phyloP scores from a whole-genome alignment of 345 rosid genomes.

The Noccaea caerulescens region DNA sequence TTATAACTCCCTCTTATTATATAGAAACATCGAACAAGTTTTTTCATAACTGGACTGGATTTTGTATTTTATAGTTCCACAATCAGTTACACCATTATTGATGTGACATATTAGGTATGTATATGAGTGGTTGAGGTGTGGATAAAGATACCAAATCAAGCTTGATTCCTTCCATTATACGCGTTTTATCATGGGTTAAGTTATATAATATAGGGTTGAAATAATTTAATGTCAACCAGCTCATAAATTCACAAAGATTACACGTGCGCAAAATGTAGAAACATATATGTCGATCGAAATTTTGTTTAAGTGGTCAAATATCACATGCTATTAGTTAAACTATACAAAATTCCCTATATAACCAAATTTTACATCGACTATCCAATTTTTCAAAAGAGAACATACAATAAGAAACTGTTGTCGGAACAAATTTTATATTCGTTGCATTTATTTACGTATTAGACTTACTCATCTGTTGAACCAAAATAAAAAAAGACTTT shows the following conservation, averaged over 20 bases:
- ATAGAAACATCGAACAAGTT: neutral
- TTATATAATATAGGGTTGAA: neutral
- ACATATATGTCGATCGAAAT: neutral
- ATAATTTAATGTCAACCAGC: neutral
- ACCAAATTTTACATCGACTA: neutral
- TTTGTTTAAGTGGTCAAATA: constrained; percentile 4
- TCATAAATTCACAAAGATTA: neutral
- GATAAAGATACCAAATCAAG: neutral
- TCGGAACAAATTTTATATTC: neutral
- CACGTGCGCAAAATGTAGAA: neutral
- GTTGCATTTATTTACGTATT: neutral
- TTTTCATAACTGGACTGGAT: neutral
- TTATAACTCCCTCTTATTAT: neutral
- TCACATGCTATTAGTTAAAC: constrained; percentile 7
- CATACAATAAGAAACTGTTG: neutral
- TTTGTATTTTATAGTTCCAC: constrained; percentile 5
- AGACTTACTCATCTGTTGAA: neutral
- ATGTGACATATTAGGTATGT: constrained; percentile 12
- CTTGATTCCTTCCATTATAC: constrained; percentile 1
- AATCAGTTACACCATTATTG: constrained; percentile 3
- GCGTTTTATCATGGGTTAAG: neutral
- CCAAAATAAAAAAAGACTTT: no score
- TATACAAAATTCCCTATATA: neutral
- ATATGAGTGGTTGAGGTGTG: constrained; percentile 2
- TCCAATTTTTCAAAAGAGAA: neutral